phyloP scores from a whole-genome alignment of 2,329 filamentous ascomycete species.

The Talaromyces sp. region DNA sequence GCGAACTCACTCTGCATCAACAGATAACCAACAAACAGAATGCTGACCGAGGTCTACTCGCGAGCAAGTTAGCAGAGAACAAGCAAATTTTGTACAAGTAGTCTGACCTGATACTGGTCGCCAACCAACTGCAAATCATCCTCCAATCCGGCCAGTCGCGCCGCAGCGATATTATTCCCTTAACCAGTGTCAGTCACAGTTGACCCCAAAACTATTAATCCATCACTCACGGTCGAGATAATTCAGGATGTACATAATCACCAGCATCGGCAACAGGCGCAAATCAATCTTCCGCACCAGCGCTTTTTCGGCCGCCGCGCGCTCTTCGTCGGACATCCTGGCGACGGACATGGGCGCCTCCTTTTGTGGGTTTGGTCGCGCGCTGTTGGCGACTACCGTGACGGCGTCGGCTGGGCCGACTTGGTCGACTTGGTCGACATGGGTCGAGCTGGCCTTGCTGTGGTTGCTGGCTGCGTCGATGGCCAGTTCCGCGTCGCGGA shows the following conservation, averaged over 20 bases:
- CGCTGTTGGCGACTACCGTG: neutral
- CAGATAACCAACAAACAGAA: constrained; percentile 5
- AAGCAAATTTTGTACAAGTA: neutral
- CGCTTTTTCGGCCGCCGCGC: neutral
- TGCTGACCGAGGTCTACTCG: constrained; percentile 1
- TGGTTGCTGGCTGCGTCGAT: neutral
- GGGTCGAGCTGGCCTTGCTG: neutral
- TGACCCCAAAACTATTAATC: neutral
- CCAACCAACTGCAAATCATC: constrained; percentile 1
- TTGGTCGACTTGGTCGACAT: neutral
- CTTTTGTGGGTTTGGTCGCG: neutral
- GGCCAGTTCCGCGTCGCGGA: neutral
- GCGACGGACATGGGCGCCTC: constrained; percentile 1
- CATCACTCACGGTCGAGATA: constrained; percentile 2
- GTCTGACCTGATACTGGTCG: constrained; percentile 1
- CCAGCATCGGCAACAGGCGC: neutral
- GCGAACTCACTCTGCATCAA: neutral
- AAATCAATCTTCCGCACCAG: constrained; percentile 5
- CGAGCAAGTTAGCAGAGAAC: neutral
- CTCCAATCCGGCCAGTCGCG: neutral
- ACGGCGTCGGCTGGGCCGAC: neutral
- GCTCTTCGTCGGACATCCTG: constrained; percentile 27
- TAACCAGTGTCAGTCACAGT: neutral
- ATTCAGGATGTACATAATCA: constrained; percentile 10
- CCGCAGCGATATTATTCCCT: constrained; percentile 8